phyloP scores from a whole-genome alignment of 2,329 filamentous ascomycete genomes.

The Escovopsis sp. region DNA sequence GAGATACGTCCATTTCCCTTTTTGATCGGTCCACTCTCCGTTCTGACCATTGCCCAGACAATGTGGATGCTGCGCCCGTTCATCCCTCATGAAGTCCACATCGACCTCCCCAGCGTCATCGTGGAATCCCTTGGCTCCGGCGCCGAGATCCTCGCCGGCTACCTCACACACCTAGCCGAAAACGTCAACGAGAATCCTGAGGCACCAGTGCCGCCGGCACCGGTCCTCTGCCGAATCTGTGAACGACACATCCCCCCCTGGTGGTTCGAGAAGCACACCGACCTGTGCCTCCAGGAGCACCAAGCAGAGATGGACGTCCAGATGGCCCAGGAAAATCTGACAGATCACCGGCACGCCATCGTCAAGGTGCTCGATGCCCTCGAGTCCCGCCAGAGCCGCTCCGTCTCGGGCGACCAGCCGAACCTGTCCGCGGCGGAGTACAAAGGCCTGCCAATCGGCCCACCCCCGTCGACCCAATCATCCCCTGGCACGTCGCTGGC shows the following conservation, averaged over 20 bases:
- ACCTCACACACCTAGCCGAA: conserved; percentile 81
- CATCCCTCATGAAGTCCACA: conserved; percentile 83
- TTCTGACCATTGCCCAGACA: conserved; percentile 40
- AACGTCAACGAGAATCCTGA: conserved; percentile 60
- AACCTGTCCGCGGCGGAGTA: conserved; percentile 56
- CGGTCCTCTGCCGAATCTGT: conserved; percentile 89
- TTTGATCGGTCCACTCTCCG: neutral
- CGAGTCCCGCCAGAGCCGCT: conserved; percentile 60
- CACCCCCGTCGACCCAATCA: conserved; percentile 54
- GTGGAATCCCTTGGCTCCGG: conserved; percentile 90
- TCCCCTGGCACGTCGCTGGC: conserved; percentile 59
- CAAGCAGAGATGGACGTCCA: conserved; percentile 96
- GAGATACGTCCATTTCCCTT: neutral
- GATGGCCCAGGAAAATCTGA: conserved; percentile 80
- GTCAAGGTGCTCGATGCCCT: conserved; percentile 89
- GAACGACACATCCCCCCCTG: conserved; percentile 93
- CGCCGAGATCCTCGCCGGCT: conserved; percentile 85
- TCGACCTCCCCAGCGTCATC: conserved; percentile 77
- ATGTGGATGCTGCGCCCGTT: conserved; percentile 99
- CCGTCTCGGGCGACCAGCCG: conserved; percentile 39
- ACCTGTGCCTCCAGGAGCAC: conserved; percentile 89
- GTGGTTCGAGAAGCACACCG: conserved; percentile 99
- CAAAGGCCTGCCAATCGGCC: conserved; percentile 74
- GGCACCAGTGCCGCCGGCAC: conserved; percentile 68
- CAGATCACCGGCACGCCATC: conserved; percentile 85